Conservation (phyloP, 805 yeast species). For the Jamesozyma jinghongensis region DNA sequence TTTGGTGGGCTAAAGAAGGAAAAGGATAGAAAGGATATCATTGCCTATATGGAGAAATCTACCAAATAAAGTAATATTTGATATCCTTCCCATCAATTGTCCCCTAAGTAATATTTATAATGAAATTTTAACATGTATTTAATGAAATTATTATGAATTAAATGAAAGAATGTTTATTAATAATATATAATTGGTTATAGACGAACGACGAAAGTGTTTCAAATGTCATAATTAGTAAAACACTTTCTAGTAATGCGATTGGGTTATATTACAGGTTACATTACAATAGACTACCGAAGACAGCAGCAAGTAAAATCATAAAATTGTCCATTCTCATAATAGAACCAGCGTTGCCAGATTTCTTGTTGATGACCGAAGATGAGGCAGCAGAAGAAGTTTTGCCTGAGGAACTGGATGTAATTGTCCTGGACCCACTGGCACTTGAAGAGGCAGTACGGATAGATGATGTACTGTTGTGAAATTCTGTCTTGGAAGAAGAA, state of each 20-base stretch:
- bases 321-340: background rate
- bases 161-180: too few species aligned
- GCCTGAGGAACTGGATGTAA: background rate
- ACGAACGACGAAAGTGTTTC: too few species aligned
- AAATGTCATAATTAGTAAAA: too few species aligned
- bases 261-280: too few species aligned
- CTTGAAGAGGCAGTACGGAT: background rate
- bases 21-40: conserved; percentile 95
- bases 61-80: too few species aligned
- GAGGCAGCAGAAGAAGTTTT: background rate
- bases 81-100: too few species aligned
- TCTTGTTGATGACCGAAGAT: background rate
- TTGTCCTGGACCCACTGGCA: background rate
- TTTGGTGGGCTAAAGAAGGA: conserved; percentile 99
- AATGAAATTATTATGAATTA: too few species aligned
- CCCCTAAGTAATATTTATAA: too few species aligned
- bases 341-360: background rate
- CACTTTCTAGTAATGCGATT: too few species aligned
- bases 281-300: background rate
- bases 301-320: background rate
- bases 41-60: conserved; percentile 67
- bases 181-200: too few species aligned
- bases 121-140: background rate
- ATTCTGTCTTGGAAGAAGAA: background rate
- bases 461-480: background rate